Evolutionary conservation across 371 early-diverging fungal genomes (phyloP).

Genomic region (Mortierella sp.): DNA sequence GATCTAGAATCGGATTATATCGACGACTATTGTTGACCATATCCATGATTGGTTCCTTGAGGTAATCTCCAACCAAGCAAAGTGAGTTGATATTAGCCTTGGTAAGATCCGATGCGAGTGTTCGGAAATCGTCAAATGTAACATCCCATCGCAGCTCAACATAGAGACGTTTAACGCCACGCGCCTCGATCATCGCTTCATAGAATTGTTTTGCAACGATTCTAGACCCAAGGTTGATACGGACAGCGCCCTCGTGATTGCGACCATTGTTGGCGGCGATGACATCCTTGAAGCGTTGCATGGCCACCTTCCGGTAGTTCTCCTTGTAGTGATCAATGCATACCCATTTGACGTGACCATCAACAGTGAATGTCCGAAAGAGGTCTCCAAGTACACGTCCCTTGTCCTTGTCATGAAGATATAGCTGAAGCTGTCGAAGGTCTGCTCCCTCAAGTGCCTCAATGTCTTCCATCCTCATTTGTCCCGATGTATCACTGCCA

Average conservation of each 20-base stretch:
- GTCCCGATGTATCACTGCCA: background rate
- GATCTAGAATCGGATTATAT: background rate
- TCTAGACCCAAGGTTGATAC: background rate
- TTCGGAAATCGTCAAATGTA: background rate
- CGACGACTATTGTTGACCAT: background rate
- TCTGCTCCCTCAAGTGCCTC: conserved; percentile 16
- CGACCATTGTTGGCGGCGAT: conserved; percentile 1
- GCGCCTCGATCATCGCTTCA: background rate
- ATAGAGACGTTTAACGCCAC: background rate
- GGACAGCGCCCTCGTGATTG: background rate
- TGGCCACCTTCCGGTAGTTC: background rate
- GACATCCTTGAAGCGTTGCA: background rate
- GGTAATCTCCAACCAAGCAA: background rate
- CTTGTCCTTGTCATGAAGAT: conserved; percentile 1
- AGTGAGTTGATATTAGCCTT: background rate
- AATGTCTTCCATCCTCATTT: background rate
- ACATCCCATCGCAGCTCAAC: background rate
- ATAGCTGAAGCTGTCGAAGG: conserved; percentile 10
- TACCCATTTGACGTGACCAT: conserved; percentile 22
- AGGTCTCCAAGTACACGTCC: conserved; percentile 13
- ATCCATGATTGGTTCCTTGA: background rate
- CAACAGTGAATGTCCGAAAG: conserved; percentile 2
- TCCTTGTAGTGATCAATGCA: conserved; percentile 12
- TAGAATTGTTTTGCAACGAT: background rate
- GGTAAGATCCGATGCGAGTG: background rate